Evolutionary conservation across 2,329 filamentous ascomycete species (phyloP), one percentile per base, ranked within the genome.

Genomic region (Lanzia echinophila): DNA sequence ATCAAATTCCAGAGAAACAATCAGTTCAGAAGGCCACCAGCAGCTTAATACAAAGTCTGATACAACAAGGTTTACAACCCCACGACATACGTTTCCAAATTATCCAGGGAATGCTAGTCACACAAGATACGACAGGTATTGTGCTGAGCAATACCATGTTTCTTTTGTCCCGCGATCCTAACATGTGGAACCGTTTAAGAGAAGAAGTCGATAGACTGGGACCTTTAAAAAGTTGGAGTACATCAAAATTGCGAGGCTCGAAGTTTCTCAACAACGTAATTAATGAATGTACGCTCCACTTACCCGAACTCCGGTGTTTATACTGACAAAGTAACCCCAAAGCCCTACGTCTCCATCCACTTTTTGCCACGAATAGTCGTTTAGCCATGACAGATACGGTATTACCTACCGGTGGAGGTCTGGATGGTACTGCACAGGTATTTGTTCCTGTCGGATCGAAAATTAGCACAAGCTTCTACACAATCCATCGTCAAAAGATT

Each of bases 321-420:
- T n/a, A 44, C 19, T 22, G 24, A n/a, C n/a, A n/a, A n/a, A n/a
- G n/a, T n/a, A n/a, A n/a, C 17, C 15, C 38, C 38, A 41, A 41
- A 62, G 56, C 51, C 34, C 54, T 63, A 24, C 58, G 60, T n/a
- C 34, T 63, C 4, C 50, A 64, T 59, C 56, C 60, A 57, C 24
- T 66, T 55, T 20, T 69, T 60, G 31, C 11, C 3, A 12, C 15
- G 17, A 41, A 41, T 13, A 49, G 47, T 5, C 55, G 57, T n/a
- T n/a, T 43, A 19, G 58, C 58, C 15, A 24, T 50, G 13, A 32
- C 19, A 36, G 24, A 59, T 12, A 56, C 59, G 8, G 55, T 42
- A 3, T 53, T 61, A 7, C 59, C 59, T 32, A 45, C 47, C 2
- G 59, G 59, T n/a, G 59, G 59, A 24, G 58, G 59, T 0, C 17